These are phyloP conservation scores for Cicer bijugum DNA, from an alignment of 306 rosid genomes.

Conservation along the genomic window DNA sequence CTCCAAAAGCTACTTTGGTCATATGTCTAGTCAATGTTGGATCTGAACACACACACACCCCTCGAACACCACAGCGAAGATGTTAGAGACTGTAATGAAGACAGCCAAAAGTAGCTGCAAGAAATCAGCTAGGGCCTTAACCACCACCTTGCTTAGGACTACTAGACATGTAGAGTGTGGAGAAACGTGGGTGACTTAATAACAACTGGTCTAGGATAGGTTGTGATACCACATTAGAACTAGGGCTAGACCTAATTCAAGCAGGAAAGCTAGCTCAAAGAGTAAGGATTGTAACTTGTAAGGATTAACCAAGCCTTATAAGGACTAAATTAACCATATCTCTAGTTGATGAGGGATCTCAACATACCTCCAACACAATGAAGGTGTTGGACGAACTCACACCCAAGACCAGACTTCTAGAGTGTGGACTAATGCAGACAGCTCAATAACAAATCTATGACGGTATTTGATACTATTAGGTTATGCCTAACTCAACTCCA, in stretches of 20 bases:
- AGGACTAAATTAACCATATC: not conserved
- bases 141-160: not conserved
- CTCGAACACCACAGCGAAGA: not conserved
- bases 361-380: not conserved
- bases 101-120: not conserved
- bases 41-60: not conserved
- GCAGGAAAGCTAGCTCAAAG: not conserved
- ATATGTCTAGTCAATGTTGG: not conserved
- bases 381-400: not conserved
- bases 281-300: not conserved
- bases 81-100: not conserved
- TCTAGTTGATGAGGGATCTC: not conserved
- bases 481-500: not conserved
- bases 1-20: not conserved
- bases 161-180: not conserved
- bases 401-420: not conserved
- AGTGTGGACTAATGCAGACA: conserved; percentile 2
- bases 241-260: not conserved
- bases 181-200: not conserved
- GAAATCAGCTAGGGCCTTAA: not conserved
- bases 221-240: not conserved
- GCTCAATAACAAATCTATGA: not conserved
- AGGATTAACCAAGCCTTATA: not conserved
- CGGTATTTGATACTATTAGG: not conserved
- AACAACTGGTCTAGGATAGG: not conserved